Conservation (phyloP, 176 grass and related monocot genomes). For the Carex kokanica region DNA sequence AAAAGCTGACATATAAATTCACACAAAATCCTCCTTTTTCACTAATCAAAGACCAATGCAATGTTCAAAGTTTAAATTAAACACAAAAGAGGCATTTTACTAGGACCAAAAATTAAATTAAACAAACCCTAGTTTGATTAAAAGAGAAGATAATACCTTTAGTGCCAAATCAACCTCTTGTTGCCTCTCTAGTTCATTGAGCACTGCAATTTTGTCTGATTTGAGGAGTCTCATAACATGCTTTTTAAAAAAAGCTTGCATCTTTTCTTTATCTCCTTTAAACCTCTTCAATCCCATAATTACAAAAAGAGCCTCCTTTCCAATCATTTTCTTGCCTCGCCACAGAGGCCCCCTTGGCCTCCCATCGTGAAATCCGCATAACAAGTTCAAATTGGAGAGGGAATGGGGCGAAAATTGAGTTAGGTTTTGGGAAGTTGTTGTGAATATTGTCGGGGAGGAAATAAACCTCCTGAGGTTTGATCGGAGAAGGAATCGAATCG, state of each 20-base stretch:
- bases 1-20: slow-evolving; percentile 21
- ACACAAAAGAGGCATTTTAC: background rate
- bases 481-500: slow-evolving; percentile 22
- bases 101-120: background rate
- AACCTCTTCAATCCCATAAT: slow-evolving; percentile 89
- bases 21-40: background rate
- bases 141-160: slow-evolving; percentile 37
- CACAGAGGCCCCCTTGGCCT: slow-evolving; percentile 86
- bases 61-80: background rate
- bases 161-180: slow-evolving; percentile 75
- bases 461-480: background rate
- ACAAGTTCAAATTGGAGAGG: slow-evolving; percentile 10
- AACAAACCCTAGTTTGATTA: background rate
- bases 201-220: slow-evolving; percentile 83
- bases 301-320: slow-evolving; percentile 86
- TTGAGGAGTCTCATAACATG: slow-evolving; percentile 76
- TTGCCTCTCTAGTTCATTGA: slow-evolving; percentile 80
- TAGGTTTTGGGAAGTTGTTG: background rate
- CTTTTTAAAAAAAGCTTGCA: slow-evolving; percentile 50
- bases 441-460: slow-evolving; percentile 12
- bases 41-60: background rate
- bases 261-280: slow-evolving; percentile 79
- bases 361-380: slow-evolving; percentile 58
- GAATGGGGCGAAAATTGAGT: background rate
- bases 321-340: slow-evolving; percentile 92